Conservation (phyloP, 1,284 basidiomycete genomes). For the Cutaneotrichosporon sp. region DNA sequence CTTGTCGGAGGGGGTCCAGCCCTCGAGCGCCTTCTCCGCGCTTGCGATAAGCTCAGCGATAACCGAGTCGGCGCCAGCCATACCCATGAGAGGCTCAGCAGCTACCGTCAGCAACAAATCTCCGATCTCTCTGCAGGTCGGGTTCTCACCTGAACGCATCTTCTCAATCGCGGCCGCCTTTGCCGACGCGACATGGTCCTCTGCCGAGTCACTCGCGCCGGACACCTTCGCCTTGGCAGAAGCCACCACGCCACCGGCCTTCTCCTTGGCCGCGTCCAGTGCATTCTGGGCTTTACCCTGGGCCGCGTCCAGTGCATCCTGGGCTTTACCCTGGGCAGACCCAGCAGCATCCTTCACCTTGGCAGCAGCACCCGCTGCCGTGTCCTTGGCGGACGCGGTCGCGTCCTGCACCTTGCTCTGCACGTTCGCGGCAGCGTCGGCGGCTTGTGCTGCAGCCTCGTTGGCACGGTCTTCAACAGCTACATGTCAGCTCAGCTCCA, state of each 20-base stretch:
- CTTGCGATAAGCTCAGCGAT: slow-evolving; percentile 1
- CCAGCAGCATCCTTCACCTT: neutral
- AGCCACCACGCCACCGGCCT: neutral
- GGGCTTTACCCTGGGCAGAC: neutral
- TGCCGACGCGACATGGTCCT: too few relatives aligned
- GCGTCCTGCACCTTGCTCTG: neutral
- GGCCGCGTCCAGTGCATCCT: neutral
- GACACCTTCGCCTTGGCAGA: neutral
- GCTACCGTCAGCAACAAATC: neutral
- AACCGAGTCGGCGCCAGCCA: neutral
- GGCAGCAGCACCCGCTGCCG: neutral
- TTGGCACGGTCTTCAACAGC: neutral
- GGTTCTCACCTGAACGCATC: neutral
- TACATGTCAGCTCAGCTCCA: neutral
- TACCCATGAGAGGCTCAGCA: neutral
- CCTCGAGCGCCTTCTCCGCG: neutral
- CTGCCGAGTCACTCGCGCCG: too few relatives aligned
- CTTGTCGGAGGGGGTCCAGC: neutral
- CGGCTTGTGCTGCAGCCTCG: neutral
- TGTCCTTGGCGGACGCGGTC: neutral
- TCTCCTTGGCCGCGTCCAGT: neutral
- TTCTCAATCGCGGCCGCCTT: neutral
- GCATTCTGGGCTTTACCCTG: neutral
- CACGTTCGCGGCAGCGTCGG: neutral
- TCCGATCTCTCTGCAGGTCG: too few relatives aligned